Percentiles rank a stretch among this genome's conserved stretches.
These are phyloP conservation scores for Daphne laureola DNA, from an alignment of 441 rosid genomes.

Conservation along the genomic window DNA sequence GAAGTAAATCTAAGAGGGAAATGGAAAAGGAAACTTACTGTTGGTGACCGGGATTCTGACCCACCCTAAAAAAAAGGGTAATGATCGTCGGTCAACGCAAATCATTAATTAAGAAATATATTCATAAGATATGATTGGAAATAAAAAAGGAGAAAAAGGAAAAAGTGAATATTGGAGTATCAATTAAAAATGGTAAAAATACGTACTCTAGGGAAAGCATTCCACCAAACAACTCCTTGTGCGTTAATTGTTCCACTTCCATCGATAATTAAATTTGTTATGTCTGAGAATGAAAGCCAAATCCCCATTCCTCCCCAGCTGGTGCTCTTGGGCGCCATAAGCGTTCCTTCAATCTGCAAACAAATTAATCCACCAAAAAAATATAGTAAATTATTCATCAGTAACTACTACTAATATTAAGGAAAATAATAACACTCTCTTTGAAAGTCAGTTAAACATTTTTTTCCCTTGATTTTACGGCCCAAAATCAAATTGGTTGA, in stretches of 20 bases:
- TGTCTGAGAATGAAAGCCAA: slow-evolving; percentile 17
- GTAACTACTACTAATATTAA: background rate
- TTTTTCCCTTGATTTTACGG: no score
- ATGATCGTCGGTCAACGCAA: no score
- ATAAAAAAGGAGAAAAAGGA: background rate
- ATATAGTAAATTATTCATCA: background rate
- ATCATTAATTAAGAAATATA: no score
- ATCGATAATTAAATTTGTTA: slow-evolving; percentile 15
- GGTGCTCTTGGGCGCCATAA: slow-evolving; percentile 21
- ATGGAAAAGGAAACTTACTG: slow-evolving; percentile 17
- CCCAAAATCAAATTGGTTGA: no score
- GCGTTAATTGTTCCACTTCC: slow-evolving; percentile 35
- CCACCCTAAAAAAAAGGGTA: background rate
- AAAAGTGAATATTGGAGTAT: background rate
- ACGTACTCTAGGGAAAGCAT: slow-evolving; percentile 7
- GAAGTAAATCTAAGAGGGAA: slow-evolving; percentile 18
- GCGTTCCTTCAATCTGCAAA: slow-evolving; percentile 23
- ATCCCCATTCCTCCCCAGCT: background rate
- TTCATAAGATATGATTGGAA: no score
- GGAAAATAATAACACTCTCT: no score
- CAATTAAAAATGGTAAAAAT: no score
- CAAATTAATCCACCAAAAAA: background rate
- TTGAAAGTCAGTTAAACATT: no score
- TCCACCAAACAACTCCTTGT: slow-evolving; percentile 32
- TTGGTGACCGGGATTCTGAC: slow-evolving; percentile 3